phyloP scores from a whole-genome alignment of 805 yeast genomes.

The Yamadazyma paraphyllophila region DNA sequence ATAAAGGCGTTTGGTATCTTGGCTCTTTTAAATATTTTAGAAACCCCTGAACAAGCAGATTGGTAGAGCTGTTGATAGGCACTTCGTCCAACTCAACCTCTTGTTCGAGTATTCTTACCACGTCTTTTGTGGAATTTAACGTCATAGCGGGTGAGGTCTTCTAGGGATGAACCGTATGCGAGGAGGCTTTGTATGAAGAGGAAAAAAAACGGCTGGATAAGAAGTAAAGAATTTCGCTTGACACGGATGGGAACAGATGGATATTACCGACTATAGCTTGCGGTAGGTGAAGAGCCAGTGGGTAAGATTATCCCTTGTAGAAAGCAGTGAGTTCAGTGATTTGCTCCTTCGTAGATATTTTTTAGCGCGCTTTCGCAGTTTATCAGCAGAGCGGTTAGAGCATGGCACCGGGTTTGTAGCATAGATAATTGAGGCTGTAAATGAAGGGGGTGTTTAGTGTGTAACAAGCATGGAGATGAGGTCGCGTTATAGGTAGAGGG shows the following conservation, averaged over 20 bases:
- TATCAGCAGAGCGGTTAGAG: not conserved
- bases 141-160: not conserved
- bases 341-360: not conserved
- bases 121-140: not conserved
- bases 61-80: constrained; percentile 2
- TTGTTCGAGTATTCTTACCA: not conserved
- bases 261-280: not conserved
- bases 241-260: not conserved
- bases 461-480: too few relatives aligned
- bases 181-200: not conserved
- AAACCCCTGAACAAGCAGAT: constrained; percentile 10
- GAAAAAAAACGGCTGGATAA: not conserved
- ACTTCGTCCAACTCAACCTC: not conserved
- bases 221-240: not conserved
- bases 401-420: not conserved
- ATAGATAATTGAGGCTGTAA: not conserved
- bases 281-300: not conserved
- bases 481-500: too few relatives aligned
- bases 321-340: not conserved
- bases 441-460: too few relatives aligned
- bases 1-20: constrained; percentile 40
- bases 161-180: not conserved
- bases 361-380: not conserved
- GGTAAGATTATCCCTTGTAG: not conserved
- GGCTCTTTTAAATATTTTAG: constrained; percentile 41